phyloP scores from a whole-genome alignment of 1,284 basidiomycete species.

The Cutaneotrichosporon daszewskae region DNA sequence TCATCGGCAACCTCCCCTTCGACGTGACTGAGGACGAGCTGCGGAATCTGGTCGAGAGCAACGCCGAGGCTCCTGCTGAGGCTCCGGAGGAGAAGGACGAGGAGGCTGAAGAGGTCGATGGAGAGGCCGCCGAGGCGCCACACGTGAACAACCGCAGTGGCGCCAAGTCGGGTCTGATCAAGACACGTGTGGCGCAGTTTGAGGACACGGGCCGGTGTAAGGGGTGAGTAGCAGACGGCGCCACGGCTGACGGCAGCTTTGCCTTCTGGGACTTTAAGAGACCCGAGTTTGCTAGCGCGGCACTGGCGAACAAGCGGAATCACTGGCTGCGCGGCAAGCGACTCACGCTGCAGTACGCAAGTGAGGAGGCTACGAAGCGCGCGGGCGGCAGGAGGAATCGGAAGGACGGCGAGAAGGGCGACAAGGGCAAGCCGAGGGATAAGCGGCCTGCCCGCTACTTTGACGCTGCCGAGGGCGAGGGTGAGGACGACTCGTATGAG shows the following conservation, averaged over 20 bases:
- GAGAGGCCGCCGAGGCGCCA: slow-evolving; percentile 33
- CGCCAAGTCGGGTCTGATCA: slow-evolving; percentile 67
- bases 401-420: slow-evolving; percentile 10
- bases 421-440: slow-evolving; percentile 3
- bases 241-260: slow-evolving; percentile 56
- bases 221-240: slow-evolving; percentile 57
- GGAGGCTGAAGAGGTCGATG: slow-evolving; percentile 17
- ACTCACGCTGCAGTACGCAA: slow-evolving; percentile 39
- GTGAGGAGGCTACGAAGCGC: slow-evolving; percentile 37
- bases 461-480: slow-evolving; percentile 6
- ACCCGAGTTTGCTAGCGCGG: slow-evolving; percentile 70
- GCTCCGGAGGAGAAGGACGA: slow-evolving; percentile 19
- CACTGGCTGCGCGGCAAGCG: slow-evolving; percentile 71
- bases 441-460: slow-evolving; percentile 9
- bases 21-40: slow-evolving; percentile 75
- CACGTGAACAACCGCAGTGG: slow-evolving; percentile 35
- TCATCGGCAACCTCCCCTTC: slow-evolving; percentile 52
- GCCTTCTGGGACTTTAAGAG: slow-evolving; percentile 90
- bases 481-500: slow-evolving; percentile 8
- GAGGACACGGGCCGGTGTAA: slow-evolving; percentile 92
- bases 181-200: slow-evolving; percentile 88
- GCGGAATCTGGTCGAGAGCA: slow-evolving; percentile 46
- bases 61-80: slow-evolving; percentile 36
- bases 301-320: slow-evolving; percentile 77
- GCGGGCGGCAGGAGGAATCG: slow-evolving; percentile 14